phyloP scores from a whole-genome alignment of 2,329 filamentous ascomycete species.

The Phoma sp. region DNA sequence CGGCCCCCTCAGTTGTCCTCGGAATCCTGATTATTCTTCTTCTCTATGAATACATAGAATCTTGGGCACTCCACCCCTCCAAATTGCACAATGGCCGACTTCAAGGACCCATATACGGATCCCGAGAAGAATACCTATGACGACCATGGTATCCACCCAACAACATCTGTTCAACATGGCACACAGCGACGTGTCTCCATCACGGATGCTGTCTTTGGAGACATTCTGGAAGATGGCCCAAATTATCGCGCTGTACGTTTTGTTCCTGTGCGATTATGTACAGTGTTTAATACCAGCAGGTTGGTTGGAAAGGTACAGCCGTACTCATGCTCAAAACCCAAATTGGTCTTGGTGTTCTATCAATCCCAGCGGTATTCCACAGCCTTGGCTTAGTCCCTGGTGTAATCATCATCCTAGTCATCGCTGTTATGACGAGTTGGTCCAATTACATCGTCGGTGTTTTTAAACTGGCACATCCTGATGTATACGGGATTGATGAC shows the following conservation, averaged over 20 bases:
- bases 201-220: conserved; percentile 59
- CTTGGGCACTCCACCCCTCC: not conserved
- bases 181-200: conserved; percentile 15
- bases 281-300: conserved; percentile 50
- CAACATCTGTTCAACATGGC: conserved; percentile 10
- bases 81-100: conserved; percentile 8
- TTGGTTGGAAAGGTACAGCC: conserved; percentile 36
- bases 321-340: conserved; percentile 44
- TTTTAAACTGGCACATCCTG: conserved; percentile 63
- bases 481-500: conserved; percentile 66
- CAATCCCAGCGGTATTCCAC: conserved; percentile 57
- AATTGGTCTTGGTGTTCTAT: conserved; percentile 55
- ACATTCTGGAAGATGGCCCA: conserved; percentile 54
- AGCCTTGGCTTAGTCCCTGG: conserved; percentile 58
- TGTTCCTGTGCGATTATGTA: not conserved
- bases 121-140: conserved; percentile 6
- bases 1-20: not conserved
- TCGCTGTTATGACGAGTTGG: conserved; percentile 58
- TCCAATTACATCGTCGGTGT: conserved; percentile 57
- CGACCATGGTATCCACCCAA: conserved; percentile 5
- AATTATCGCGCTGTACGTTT: conserved; percentile 59
- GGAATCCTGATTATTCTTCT: not conserved
- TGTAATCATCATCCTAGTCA: conserved; percentile 52
- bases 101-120: conserved; percentile 5
- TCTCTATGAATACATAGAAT: not conserved